Evolutionary conservation across 345 rosid species (phyloP), one percentile per base, ranked within the genome.

Genomic region (Syzygium grande): DNA sequence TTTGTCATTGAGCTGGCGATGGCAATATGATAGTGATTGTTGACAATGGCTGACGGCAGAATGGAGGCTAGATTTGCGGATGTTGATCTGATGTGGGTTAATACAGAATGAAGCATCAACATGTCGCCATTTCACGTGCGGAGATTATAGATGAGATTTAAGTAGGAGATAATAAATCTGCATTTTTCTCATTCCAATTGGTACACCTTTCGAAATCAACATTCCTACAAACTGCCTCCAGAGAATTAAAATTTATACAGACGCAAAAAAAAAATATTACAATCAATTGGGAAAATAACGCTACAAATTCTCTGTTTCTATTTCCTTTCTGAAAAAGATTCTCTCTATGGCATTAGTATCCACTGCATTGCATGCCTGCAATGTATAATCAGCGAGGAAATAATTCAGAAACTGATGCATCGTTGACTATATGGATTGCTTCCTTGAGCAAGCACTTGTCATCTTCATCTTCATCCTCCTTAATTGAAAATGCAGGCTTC

Each of bases 401-500:
- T 78, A 93, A 11, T 63, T 90, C 51, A 21, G 93, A 89, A 38
- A 91, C 49, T 6, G 91, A 34, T 11, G 88, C 58, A 54, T 91
- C 91, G 73, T 91, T 87, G 58, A 78, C 59, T 7, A 92, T 90
- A 49, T 41, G 89, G 79, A 61, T 55, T 83, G 85, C 87, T 61
- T 89, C 89, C 29, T 51, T 30, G 5, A 86, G 55, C 23, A 79
- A 34, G 19, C 88, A 88, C 16, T 56, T 58, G 19, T 43, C 43
- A 11, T 16, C 43, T 41, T 41, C 52, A n/a, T 51, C 29, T 73
- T 34, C 41, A 21, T 27, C 73, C 6, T 14, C 29, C 46, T 19
- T 87, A 5, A 58, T 80, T 5, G 92, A 89, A 73, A 91, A 92
- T 16, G 92, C 93, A 34, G 92, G 94, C 84, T 29, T 85, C 86